phyloP scores from a whole-genome alignment of 2,329 filamentous ascomycete genomes.

The Beauveria bassiana region DNA sequence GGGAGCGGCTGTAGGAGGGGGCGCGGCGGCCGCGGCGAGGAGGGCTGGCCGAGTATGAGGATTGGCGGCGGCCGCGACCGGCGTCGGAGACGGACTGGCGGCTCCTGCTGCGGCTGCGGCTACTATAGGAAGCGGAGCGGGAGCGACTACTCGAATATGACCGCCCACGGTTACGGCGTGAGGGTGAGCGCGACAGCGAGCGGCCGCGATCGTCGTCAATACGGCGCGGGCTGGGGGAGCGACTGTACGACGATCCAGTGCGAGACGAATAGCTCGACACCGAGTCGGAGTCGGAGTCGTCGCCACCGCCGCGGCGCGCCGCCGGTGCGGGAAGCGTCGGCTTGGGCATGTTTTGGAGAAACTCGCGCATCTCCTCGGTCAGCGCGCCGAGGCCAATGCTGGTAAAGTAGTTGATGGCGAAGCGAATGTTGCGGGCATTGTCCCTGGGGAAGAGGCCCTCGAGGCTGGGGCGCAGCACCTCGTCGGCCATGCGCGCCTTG shows the following conservation, averaged over 20 bases:
- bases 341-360: constrained; percentile 82
- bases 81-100: neutral
- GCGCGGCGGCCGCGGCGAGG: neutral
- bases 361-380: constrained; percentile 91
- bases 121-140: constrained; percentile 31
- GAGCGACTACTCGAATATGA: constrained; percentile 25
- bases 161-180: constrained; percentile 17
- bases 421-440: constrained; percentile 81
- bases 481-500: constrained; percentile 67
- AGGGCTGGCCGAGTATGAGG: neutral
- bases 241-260: constrained; percentile 42
- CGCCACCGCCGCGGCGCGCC: constrained; percentile 18
- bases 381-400: constrained; percentile 92
- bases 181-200: constrained; percentile 22
- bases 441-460: constrained; percentile 85
- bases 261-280: constrained; percentile 75
- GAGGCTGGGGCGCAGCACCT: constrained; percentile 68
- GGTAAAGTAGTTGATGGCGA: constrained; percentile 99
- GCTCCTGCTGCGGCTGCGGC: constrained; percentile 23
- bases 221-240: constrained; percentile 16
- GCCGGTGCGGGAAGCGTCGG: constrained; percentile 65
- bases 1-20: neutral
- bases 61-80: neutral
- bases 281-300: constrained; percentile 60
- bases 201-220: constrained; percentile 18